Evolutionary conservation across 2,329 filamentous ascomycete species (phyloP), one percentile per base, ranked within the genome.

Genomic region (Fusarium dimerum): DNA sequence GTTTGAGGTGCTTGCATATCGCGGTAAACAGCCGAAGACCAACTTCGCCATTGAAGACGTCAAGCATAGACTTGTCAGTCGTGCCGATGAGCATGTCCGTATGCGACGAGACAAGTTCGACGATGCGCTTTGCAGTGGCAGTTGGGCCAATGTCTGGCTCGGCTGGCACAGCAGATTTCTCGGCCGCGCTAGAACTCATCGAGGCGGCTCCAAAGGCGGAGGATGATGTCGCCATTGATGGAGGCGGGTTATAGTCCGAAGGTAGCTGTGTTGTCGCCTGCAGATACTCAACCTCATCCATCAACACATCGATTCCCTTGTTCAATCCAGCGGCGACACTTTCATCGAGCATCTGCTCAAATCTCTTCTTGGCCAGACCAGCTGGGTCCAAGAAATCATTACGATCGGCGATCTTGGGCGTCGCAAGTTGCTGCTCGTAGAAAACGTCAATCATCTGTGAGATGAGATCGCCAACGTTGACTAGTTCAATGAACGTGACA

Each of bases 391-490:
- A 79, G 66, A 99, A 99, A 73, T 99, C 94, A 68, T 96, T 95
- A 41, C 89, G 86, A 68, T 97, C 93, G 1, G 89, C 89, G 48
- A 99, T 86, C 64, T 89, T 89, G 13, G 89, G 84, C 1, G 85
- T 83, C 6, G 92, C 85, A 29, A 99, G 82, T 74, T 99, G 94
- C 73, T 97, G 94, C 68, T 96, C 89, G 73, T 96, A 99, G 69
- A 99, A 99, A 34, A 99, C 92, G 68, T 99, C 94, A 52, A 99
- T 85, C 94, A 99, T 99, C 71, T 99, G 94, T 54, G 95, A 91
- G 63, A 99, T 99, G 52, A 99, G 80, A 70, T 99, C 94, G 52
- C 94, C 94, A 1, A 99, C 93, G 68, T 99, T 99, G 70, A 99
- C 94, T 29, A 99, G 83, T 73, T 99, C 94, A 55, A 99, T 85